Base-by-base conservation (phyloP, 148 eudicot species). In the Camellia sinensis region DNA sequence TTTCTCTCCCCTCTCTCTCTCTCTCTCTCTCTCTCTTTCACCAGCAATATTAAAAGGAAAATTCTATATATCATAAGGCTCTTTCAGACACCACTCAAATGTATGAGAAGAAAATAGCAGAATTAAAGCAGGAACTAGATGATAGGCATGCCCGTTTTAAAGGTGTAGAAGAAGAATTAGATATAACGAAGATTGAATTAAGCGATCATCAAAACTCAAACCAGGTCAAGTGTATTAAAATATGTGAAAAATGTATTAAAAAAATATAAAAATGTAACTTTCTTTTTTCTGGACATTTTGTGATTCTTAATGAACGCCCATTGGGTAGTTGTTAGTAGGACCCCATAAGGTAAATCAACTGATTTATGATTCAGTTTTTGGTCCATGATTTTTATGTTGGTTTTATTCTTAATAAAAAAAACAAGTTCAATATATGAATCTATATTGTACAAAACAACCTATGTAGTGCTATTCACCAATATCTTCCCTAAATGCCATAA, bases 51-150 rank as follows among this genome's bases (percentile, higher is more conserved):
- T 88, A 88, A 85, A 75, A 53, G 69, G 97, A 90, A 79, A 87
- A 71, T 80, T 86, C 92, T 72, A 80, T 77, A 82, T 87, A 85
- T 81, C 92, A 88, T 70, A 87, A 91, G 80, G 90, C 85, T 80
- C 89, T 91, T 61, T 89, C 84, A 72, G 92, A 95, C 65, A 89
- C 92, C 80, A 90, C 93, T 62, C 91, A 89, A 78, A 87, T 88
- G 82, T 86, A 89, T 82, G 97, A 93, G 81, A 85, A 82, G 81
- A 87, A 78, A 87, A 83, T 92, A 56, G 77, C 89, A 46, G 87
- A 87, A 85, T 80, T 93, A 78, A 76, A 57, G 65, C 89, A 86
- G 79, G 83, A 85, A 75, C 80, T 89, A 67, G 88, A 91, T 69
- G 90, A 89, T 80, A 87, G 86, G 88, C 90, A 78, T 81, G 71